A percentile compares a stretch with the other conserved stretches of the same genome.
These are phyloP conservation scores for Fomitopsis pinicola DNA, from an alignment of 1,284 basidiomycete genomes.

Conservation along the genomic window DNA sequence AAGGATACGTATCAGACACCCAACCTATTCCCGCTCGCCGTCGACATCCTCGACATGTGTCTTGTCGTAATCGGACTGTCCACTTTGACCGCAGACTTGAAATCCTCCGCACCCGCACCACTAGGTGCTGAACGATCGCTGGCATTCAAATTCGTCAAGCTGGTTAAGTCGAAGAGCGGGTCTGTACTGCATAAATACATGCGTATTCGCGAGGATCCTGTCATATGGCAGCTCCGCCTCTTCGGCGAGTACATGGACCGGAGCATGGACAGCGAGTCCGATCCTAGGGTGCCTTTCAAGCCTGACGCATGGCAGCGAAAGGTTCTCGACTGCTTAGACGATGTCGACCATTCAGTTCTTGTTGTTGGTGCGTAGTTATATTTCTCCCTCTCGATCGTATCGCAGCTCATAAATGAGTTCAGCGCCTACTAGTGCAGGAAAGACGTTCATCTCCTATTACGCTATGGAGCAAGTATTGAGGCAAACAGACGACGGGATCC, in stretches of 20 bases:
- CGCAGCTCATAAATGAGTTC: background rate
- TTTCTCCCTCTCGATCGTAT: background rate
- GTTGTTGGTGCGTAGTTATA: slow-evolving; percentile 49
- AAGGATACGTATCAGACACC: slow-evolving; percentile 39
- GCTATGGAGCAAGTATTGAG: slow-evolving; percentile 68
- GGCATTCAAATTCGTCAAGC: slow-evolving; percentile 52
- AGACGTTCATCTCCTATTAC: slow-evolving; percentile 74
- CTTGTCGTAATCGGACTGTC: slow-evolving; percentile 45
- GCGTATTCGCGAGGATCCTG: slow-evolving; percentile 49
- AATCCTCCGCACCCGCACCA: slow-evolving; percentile 8
- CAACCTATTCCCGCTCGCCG: slow-evolving; percentile 33
- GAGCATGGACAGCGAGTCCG: slow-evolving; percentile 57
- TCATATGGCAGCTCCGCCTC: slow-evolving; percentile 62
- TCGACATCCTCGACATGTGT: slow-evolving; percentile 33
- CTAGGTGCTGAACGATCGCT: slow-evolving; percentile 33
- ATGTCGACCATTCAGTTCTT: slow-evolving; percentile 47
- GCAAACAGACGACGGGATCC: slow-evolving; percentile 55
- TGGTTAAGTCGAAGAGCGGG: slow-evolving; percentile 42
- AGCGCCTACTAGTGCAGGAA: slow-evolving; percentile 69
- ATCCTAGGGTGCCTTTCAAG: slow-evolving; percentile 55
- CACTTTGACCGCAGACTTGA: slow-evolving; percentile 24
- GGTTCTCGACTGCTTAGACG: slow-evolving; percentile 62
- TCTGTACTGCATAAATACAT: slow-evolving; percentile 46
- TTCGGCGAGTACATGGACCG: slow-evolving; percentile 73
- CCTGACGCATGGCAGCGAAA: slow-evolving; percentile 69